These are phyloP conservation scores for Phytophthora sansomeana DNA, from an alignment of 352 stramenopile species.

Conservation along the genomic window DNA sequence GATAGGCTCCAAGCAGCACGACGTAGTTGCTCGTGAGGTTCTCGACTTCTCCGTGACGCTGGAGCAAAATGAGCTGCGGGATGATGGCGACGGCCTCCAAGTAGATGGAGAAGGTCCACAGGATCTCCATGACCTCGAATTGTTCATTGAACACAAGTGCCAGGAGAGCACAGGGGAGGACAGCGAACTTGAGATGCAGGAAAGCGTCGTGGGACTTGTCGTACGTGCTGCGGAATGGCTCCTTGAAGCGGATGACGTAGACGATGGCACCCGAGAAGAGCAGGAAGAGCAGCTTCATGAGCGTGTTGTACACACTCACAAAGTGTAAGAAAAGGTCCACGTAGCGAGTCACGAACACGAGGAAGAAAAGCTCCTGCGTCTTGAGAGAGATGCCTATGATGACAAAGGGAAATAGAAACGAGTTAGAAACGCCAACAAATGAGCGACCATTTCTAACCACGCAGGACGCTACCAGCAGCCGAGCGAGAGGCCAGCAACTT, in stretches of 20 bases:
- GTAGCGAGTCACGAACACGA: slow-evolving; percentile 99
- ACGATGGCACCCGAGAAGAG: slow-evolving; percentile 96
- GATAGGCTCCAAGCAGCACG: slow-evolving; percentile 98
- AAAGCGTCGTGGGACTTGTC: slow-evolving; percentile 99
- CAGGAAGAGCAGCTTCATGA: slow-evolving; percentile 99
- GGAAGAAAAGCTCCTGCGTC: slow-evolving; percentile 99
- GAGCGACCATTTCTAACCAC: no score
- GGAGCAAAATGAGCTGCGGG: slow-evolving; percentile 98
- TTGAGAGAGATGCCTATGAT: slow-evolving; percentile 96
- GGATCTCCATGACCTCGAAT: slow-evolving; percentile 92
- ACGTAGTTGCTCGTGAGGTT: slow-evolving; percentile 99
- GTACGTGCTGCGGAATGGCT: slow-evolving; percentile 98
- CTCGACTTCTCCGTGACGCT: slow-evolving; percentile 98
- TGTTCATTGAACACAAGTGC: slow-evolving; percentile 96
- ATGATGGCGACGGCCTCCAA: slow-evolving; percentile 99
- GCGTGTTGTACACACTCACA: slow-evolving; percentile 98
- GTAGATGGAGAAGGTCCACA: slow-evolving; percentile 99
- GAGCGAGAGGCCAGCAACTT: slow-evolving; percentile 93
- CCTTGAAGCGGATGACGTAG: slow-evolving; percentile 97
- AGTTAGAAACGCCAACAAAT: no score
- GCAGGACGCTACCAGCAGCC: slow-evolving; percentile 53
- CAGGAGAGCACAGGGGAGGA: slow-evolving; percentile 95
- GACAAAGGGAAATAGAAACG: not conserved
- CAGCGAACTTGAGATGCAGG: slow-evolving; percentile 98
- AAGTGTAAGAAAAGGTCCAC: slow-evolving; percentile 98